phyloP scores from a whole-genome alignment of 441 rosid genomes.

The Kokia cookei region DNA sequence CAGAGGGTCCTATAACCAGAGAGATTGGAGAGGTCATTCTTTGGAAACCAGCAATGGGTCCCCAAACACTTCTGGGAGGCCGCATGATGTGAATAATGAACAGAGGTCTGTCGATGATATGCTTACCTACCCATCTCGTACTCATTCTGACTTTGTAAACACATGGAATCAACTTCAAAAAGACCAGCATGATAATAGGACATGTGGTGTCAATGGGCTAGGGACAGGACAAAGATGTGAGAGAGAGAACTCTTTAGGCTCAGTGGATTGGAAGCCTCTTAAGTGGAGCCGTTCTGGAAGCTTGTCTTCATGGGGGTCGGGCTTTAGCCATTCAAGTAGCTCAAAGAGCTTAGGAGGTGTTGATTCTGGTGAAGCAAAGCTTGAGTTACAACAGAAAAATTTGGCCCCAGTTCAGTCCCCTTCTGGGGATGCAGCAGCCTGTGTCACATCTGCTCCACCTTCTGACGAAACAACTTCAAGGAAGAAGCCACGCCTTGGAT shows the following conservation, averaged over 20 bases:
- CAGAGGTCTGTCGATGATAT: conserved; percentile 65
- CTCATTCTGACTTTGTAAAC: conserved; percentile 44
- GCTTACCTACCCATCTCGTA: conserved; percentile 34
- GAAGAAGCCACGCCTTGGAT: conserved; percentile 93
- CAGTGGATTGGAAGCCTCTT: conserved; percentile 73
- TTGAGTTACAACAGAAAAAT: conserved; percentile 42
- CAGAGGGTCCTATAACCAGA: conserved; percentile 55
- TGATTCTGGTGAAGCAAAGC: conserved; percentile 63
- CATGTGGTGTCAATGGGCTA: conserved; percentile 36
- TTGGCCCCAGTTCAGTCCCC: conserved; percentile 50
- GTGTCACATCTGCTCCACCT: conserved; percentile 43
- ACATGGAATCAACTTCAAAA: conserved; percentile 49
- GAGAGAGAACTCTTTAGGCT: conserved; percentile 50
- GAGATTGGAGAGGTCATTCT: conserved; percentile 68
- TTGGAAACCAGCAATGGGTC: conserved; percentile 73
- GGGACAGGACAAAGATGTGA: conserved; percentile 45
- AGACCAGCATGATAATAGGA: conserved; percentile 48
- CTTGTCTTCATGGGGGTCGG: conserved; percentile 84
- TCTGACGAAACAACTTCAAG: conserved; percentile 61
- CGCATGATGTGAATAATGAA: conserved; percentile 45
- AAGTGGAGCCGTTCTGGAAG: conserved; percentile 86
- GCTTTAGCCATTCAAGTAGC: conserved; percentile 90
- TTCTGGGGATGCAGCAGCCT: conserved; percentile 59
- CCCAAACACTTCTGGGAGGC: conserved; percentile 41
- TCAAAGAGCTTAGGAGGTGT: conserved; percentile 66